Evolutionary conservation across 306 rosid species (phyloP), one percentile per base, ranked within the genome.

Genomic region (Astragalus membranaceus): DNA sequence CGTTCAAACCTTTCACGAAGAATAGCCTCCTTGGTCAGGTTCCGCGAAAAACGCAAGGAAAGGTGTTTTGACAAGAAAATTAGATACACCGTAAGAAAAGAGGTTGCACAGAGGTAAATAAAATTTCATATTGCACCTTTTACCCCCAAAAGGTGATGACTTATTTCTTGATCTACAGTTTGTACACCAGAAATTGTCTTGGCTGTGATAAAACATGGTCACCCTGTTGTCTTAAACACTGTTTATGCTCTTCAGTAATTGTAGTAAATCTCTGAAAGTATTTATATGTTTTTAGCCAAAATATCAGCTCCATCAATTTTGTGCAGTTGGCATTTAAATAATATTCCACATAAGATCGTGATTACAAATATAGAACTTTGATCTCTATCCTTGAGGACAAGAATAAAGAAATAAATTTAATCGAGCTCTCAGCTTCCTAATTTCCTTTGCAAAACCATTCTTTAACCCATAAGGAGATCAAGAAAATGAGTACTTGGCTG

Each of bases 61-160:
- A 87, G 98, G 69, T 90, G 97, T 84, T 93, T 90, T 78, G 98
- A 93, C 83, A 93, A 93, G 89, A 93, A 93, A 85, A 93, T 90
- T 84, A 88, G 98, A 79, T 93, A 93, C 76, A 73, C 88, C 2
- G 96, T 93, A 51, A 88, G 98, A 69, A 93, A 93, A 75, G 98
- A 93, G 84, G 98, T 90, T 80, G 98, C 98, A 47, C 96, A 90
- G 74, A 93, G 98, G 98, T 93, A 82, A 73, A 68, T 64, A 10
- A 75, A 67, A 56, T 41, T 69, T 37, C 14, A 42, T 26, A 47
- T 35, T 15, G 37, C 7, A 35, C 36, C 11, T 46, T 70, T 47
- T 46, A 12, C 39, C 58, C 26, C 30, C 8, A 32, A 16, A 70
- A 50, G 6, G 33, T 9, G 36, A 65, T 64, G 30, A 7, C 42